These are phyloP conservation scores for Papilionanthe hybrid DNA, from an alignment of 116 monocot genomes.

Conservation along the genomic window DNA sequence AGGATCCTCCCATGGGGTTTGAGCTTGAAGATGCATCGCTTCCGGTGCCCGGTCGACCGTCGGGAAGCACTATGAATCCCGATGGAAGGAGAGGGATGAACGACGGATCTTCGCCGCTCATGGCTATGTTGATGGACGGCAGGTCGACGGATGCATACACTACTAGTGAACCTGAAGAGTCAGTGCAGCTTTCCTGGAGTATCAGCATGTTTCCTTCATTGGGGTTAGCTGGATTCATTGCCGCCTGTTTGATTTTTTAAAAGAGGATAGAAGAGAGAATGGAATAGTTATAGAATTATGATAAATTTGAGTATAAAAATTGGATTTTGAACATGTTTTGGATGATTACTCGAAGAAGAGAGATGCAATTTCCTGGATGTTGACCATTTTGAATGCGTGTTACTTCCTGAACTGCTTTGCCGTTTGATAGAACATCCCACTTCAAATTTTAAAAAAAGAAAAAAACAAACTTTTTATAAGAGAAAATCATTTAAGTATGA, in stretches of 20 bases:
- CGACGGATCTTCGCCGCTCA: conserved; percentile 75
- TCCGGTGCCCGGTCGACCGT: conserved; percentile 24
- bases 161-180: conserved; percentile 58
- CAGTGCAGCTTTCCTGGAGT: conserved; percentile 84
- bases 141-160: conserved; percentile 71
- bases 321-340: background rate
- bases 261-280: background rate
- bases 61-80: conserved; percentile 64
- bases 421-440: conserved; percentile 77
- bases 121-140: conserved; percentile 48
- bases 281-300: background rate
- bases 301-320: background rate
- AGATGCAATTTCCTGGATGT: conserved; percentile 72
- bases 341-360: conserved; percentile 71
- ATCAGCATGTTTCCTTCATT: conserved; percentile 73
- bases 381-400: conserved; percentile 51
- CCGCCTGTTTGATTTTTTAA: conserved; percentile 32
- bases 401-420: conserved; percentile 75
- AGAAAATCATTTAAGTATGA: too few relatives aligned
- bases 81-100: conserved; percentile 70
- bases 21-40: conserved; percentile 33
- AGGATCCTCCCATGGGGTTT: conserved; percentile 16
- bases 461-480: background rate
- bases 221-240: conserved; percentile 27
- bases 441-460: conserved; percentile 7